Conservation (phyloP, 371 early-diverging fungal genomes). For the Apophysomyces ossiformis region DNA sequence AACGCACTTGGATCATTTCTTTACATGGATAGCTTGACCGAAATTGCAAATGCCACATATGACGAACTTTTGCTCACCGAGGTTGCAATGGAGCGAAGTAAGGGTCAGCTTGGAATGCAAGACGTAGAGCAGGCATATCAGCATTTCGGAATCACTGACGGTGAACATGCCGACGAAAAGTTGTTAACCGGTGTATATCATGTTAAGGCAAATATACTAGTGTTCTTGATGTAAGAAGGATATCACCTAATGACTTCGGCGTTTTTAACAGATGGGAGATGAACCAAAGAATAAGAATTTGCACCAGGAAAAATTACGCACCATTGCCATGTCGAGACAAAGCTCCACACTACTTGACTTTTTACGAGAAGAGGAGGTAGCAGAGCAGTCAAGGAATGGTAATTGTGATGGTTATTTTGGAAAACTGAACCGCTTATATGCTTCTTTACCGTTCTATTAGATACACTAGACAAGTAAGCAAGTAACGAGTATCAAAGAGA, state of each 20-base stretch:
- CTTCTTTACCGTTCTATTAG: not conserved
- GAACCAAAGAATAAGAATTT: conserved; percentile 32
- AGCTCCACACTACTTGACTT: conserved; percentile 32
- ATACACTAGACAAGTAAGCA: conserved; percentile 3
- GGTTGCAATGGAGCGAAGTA: conserved; percentile 51
- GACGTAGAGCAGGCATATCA: conserved; percentile 59
- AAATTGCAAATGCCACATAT: conserved; percentile 37
- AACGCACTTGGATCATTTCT: conserved; percentile 20
- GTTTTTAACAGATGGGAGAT: conserved; percentile 25
- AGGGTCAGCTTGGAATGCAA: conserved; percentile 46
- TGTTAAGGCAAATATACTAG: conserved; percentile 25
- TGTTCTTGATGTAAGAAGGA: not conserved
- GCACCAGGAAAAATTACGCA: conserved; percentile 36
- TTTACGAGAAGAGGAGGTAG: conserved; percentile 26
- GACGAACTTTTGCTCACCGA: conserved; percentile 45
- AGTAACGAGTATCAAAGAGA: not conserved
- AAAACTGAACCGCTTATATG: not conserved
- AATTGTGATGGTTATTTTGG: not conserved
- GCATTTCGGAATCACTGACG: conserved; percentile 50
- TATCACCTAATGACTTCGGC: not conserved
- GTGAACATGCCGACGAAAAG: conserved; percentile 33
- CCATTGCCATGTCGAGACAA: conserved; percentile 37
- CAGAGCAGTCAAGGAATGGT: not conserved
- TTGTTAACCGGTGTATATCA: conserved; percentile 37
- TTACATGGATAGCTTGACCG: conserved; percentile 49